Percentiles rank a stretch among this genome's conserved stretches.
Evolutionary conservation across 1,139 yeast species (phyloP).

Genomic region (Suhomyces maxii): DNA sequence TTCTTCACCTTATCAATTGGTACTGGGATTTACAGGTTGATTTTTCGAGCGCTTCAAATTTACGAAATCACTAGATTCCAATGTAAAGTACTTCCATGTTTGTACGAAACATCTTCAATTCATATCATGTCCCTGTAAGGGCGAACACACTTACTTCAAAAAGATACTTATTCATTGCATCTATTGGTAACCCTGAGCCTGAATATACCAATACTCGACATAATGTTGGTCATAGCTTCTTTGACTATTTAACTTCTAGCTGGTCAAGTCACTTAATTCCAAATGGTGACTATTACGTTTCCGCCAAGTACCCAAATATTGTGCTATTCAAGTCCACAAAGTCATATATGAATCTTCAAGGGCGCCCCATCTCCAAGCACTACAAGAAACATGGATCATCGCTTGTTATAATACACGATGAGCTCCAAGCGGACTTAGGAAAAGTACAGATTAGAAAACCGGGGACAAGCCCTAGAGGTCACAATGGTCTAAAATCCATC

Average conservation of each 20-base stretch:
- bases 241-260: constrained; percentile 32
- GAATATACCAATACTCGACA: constrained; percentile 66
- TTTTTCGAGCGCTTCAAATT: background rate
- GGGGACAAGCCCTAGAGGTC: constrained; percentile 68
- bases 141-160: constrained; percentile 1
- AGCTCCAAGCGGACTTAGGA: constrained; percentile 65
- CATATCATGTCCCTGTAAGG: constrained; percentile 8
- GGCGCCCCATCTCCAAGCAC: constrained; percentile 49
- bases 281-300: constrained; percentile 19
- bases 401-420: constrained; percentile 72
- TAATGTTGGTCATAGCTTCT: constrained; percentile 67
- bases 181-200: constrained; percentile 80
- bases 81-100: constrained; percentile 1
- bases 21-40: too few species aligned
- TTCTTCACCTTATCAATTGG: too few species aligned
- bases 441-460: constrained; percentile 57
- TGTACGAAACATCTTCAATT: constrained; percentile 5
- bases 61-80: background rate
- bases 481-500: constrained; percentile 72
- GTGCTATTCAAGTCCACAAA: constrained; percentile 51
- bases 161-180: constrained; percentile 46
- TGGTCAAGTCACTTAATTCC: constrained; percentile 22
- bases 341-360: constrained; percentile 68
- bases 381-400: constrained; percentile 39
- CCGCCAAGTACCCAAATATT: constrained; percentile 24